phyloP scores from a whole-genome alignment of 2,329 filamentous ascomycete genomes.

The Colletotrichum horii region DNA sequence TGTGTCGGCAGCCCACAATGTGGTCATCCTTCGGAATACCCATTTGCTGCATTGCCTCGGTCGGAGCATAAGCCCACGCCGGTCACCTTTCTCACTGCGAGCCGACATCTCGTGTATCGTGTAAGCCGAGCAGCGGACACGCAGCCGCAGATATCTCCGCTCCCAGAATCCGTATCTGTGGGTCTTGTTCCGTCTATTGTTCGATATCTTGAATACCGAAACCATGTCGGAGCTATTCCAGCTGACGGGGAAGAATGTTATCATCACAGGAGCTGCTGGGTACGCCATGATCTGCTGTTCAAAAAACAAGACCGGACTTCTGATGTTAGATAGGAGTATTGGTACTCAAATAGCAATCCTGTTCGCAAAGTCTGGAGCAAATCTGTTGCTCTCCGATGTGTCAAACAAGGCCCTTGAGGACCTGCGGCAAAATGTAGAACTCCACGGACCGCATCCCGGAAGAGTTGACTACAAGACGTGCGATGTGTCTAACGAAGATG shows the following conservation, averaged over 20 bases:
- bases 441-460: conserved; percentile 55
- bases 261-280: conserved; percentile 75
- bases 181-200: background rate
- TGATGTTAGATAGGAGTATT: conserved; percentile 49
- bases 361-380: conserved; percentile 74
- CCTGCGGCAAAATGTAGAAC: conserved; percentile 63
- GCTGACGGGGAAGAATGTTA: conserved; percentile 36
- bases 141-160: background rate
- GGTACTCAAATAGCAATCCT: conserved; percentile 77
- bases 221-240: conserved; percentile 4
- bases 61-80: background rate
- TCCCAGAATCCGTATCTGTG: background rate
- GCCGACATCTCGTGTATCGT: background rate
- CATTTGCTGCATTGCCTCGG: background rate
- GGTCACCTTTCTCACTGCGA: background rate
- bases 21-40: background rate
- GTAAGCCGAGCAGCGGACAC: background rate
- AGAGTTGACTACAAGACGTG: conserved; percentile 42
- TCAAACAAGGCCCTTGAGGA: conserved; percentile 68
- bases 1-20: background rate
- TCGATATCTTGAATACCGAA: background rate
- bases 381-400: conserved; percentile 74
- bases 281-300: conserved; percentile 39
- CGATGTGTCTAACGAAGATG: conserved; percentile 73
- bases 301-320: background rate